These are phyloP conservation scores for Fusarium brachygibbosum DNA, from an alignment of 2,329 filamentous ascomycete genomes.

Conservation along the genomic window DNA sequence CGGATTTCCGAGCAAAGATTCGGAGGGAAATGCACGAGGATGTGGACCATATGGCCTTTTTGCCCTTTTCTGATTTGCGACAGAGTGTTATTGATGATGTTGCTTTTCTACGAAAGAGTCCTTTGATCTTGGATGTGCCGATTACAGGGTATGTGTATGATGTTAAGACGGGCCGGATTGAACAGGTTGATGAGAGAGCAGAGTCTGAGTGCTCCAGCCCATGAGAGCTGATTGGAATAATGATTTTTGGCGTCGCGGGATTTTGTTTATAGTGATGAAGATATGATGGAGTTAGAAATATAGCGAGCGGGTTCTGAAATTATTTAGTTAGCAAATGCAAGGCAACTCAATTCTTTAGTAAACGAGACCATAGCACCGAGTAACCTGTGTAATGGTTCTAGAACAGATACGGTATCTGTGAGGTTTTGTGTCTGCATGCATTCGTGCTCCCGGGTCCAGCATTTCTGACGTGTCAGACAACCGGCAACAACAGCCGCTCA, in stretches of 20 bases:
- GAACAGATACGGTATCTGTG: neutral
- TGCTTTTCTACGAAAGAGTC: conserved; percentile 68
- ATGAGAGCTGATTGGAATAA: neutral
- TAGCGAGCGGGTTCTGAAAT: neutral
- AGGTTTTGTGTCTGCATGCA: neutral
- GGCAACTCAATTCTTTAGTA: too few species aligned
- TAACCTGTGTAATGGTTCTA: too few species aligned
- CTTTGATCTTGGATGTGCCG: conserved; percentile 71
- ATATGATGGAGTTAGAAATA: neutral
- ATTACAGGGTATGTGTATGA: conserved; percentile 84
- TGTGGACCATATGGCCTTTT: conserved; percentile 70
- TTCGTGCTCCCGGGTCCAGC: neutral
- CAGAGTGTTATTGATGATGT: conserved; percentile 77
- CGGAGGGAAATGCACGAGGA: conserved; percentile 69
- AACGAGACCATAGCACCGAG: too few species aligned
- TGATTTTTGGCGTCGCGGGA: neutral
- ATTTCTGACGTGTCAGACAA: neutral
- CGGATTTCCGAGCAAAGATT: conserved; percentile 68
- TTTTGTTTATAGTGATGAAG: accelerated
- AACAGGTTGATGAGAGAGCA: conserved; percentile 45
- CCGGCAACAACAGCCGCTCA: neutral
- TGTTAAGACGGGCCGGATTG: conserved; percentile 76
- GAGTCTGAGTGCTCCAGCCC: conserved; percentile 38
- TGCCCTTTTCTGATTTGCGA: conserved; percentile 74
- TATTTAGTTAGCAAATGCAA: neutral